Evolutionary conservation across 371 early-diverging fungal species (phyloP).

Genomic region (Mucor indicus): DNA sequence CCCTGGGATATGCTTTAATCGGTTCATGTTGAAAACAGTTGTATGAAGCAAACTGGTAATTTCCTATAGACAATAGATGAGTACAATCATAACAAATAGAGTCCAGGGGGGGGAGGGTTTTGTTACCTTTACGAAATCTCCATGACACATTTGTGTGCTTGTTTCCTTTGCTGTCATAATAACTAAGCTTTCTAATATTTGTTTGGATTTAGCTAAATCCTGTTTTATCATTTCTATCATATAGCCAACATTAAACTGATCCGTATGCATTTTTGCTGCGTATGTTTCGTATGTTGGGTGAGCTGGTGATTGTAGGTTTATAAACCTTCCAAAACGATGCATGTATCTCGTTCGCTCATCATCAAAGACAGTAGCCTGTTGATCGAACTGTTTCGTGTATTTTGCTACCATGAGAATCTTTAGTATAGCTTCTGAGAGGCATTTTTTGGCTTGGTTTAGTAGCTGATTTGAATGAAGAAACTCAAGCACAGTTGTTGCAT

Average conservation of each 20-base stretch:
- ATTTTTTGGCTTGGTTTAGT: constrained; percentile 16
- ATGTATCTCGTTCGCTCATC: constrained; percentile 51
- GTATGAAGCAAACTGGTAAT: constrained; percentile 38
- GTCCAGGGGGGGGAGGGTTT: too few relatives aligned
- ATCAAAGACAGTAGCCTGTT: constrained; percentile 46
- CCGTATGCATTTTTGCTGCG: constrained; percentile 19
- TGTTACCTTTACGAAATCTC: constrained; percentile 40
- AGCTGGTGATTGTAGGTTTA: constrained; percentile 45
- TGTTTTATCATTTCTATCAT: constrained; percentile 20
- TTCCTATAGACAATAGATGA: constrained; percentile 24
- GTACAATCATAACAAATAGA: too few relatives aligned
- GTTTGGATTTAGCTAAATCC: constrained; percentile 30
- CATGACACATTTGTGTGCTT: constrained; percentile 43
- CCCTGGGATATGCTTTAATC: constrained; percentile 2
- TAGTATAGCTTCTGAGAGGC: constrained; percentile 26
- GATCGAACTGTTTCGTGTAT: constrained; percentile 36
- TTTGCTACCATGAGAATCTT: constrained; percentile 35
- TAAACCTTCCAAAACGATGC: constrained; percentile 64
- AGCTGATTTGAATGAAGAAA: constrained; percentile 4
- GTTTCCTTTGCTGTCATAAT: constrained; percentile 22
- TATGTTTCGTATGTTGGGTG: constrained; percentile 34
- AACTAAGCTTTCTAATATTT: constrained; percentile 22
- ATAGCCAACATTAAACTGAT: constrained; percentile 19
- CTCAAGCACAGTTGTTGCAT: neutral
- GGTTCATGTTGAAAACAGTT: constrained; percentile 38